phyloP scores from a whole-genome alignment of 2,329 filamentous ascomycete species.

The Xylaria arbuscula region DNA sequence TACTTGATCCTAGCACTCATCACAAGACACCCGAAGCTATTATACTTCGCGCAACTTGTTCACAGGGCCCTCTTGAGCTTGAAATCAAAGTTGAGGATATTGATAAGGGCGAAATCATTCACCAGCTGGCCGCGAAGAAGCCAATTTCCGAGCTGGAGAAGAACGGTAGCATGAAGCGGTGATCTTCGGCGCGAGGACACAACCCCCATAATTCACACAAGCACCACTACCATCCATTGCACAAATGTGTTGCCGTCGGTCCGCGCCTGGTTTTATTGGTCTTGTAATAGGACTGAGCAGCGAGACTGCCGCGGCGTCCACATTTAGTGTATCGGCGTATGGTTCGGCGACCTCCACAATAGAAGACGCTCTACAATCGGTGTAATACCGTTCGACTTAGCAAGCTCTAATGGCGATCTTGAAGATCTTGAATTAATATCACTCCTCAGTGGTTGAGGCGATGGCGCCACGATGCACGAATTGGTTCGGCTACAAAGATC shows the following conservation, averaged over 20 bases:
- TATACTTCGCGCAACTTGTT: conserved; percentile 30
- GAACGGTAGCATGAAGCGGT: conserved; percentile 20
- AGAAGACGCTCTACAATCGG: too few species aligned
- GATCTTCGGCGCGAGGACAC: conserved; percentile 1
- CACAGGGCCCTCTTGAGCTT: conserved; percentile 32
- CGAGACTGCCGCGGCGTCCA: too few species aligned
- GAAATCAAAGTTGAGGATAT: conserved; percentile 34
- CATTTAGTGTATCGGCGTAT: too few species aligned
- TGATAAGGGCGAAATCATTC: conserved; percentile 33
- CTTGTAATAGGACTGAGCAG: too few species aligned
- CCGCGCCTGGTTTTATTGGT: too few species aligned
- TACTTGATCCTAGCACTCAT: conserved; percentile 31
- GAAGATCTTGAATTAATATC: neutral
- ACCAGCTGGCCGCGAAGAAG: conserved; percentile 35
- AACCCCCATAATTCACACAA: too few species aligned
- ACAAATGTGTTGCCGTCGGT: too few species aligned
- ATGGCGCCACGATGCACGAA: conserved; percentile 25
- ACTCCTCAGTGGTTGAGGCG: neutral
- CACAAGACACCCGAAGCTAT: conserved; percentile 28
- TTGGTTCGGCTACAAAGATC: conserved; percentile 33
- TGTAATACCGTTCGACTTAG: neutral
- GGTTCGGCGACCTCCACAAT: too few species aligned
- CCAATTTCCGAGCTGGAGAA: conserved; percentile 34
- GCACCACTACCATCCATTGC: too few species aligned
- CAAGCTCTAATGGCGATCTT: neutral